Base-by-base conservation (phyloP, 768 basidiomycete species). In the Mycena maculata region DNA sequence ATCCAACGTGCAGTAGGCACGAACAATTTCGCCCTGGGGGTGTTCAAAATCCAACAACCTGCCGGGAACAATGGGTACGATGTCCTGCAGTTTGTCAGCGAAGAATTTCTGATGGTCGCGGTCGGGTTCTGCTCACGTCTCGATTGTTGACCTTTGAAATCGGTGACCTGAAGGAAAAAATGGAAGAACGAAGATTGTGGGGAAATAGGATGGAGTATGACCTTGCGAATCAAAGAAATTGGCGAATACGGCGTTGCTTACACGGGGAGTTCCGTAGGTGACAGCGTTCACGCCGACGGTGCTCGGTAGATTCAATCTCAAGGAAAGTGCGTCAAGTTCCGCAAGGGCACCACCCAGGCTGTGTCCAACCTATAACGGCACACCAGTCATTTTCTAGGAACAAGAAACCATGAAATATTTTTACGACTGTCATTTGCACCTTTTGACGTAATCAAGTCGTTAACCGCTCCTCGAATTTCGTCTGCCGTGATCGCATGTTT, bases 51-150 rank as follows among this genome's bases (percentile, higher is more conserved):
- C 85, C 58, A 86, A 68, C 56, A 74, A 78, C 22, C 81, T 78
- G 2, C 82, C 84, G 10, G 89, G 89, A 10, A 90, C 80, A 63
- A 86, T 89, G 25, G 90, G 89, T 45, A 90, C 77, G 30, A 81
- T 63, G 70, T 87, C 84, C 80, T 63, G 45, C 61, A 64, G 41
- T 45, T 28, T 58, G 33, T 56, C 44, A 50, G 50, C 22, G 41
- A 31, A 48, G 45, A 55, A n/a, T 23, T 56, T 58, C 74, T 79
- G 57, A 66, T 55, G 65, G 22, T 60, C 49, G 45, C 49, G 36
- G n/a, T 28, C 15, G 10, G 52, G 44, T 22, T 38, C 39, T 55
- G 38, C 67, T 36, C 27, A 60, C 81, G 57, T 73, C 73, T 70
- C 80, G 59, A 62, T 85, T 83, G 67, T 83, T 83, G 18, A 83